Conservation (phyloP, 805 yeast genomes). For the Vanderwaltozyma verrucispora region DNA sequence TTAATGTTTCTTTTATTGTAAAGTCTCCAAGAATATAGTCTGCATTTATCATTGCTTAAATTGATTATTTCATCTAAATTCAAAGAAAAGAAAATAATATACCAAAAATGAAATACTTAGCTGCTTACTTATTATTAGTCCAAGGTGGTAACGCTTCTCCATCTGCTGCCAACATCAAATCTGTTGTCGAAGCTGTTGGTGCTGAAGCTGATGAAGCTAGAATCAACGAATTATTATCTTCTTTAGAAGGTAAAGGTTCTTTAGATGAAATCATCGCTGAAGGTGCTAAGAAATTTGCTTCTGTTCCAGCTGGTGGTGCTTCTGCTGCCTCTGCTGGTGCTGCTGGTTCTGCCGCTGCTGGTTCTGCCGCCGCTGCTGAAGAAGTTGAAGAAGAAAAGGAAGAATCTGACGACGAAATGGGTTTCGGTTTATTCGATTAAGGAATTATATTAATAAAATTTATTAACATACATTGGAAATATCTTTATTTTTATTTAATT, state of each 20-base stretch:
- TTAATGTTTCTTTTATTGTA: conserved; percentile 2
- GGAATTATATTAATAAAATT: conserved; percentile 27
- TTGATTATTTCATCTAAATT: conserved; percentile 26
- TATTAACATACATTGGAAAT: conserved; percentile 72
- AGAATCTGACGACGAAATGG: conserved; percentile 82
- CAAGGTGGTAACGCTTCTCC: conserved; percentile 83
- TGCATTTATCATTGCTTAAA: conserved; percentile 30
- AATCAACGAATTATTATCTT: conserved; percentile 57
- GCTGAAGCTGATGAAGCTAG: conserved; percentile 73
- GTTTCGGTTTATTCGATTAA: conserved; percentile 88
- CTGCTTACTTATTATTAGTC: conserved; percentile 83
- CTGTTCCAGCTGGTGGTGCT: conserved; percentile 68
- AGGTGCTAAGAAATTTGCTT: conserved; percentile 72
- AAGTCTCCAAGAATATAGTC: conserved; percentile 28
- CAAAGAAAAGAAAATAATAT: conserved; percentile 6
- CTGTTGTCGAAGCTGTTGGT: conserved; percentile 66
- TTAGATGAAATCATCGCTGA: conserved; percentile 61
- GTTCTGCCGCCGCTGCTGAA: conserved; percentile 39
- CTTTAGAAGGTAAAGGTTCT: conserved; percentile 63
- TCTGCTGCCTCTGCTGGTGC: conserved; percentile 3
- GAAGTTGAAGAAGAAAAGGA: conserved; percentile 47
- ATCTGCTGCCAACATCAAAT: conserved; percentile 64
- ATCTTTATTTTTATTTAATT: conserved; percentile 87
- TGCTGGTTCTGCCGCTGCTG: conserved; percentile 4
- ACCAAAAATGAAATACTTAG: conserved; percentile 68